Percentiles rank a stretch among this genome's conserved stretches.
These are phyloP conservation scores for Nothomitra cinnamomea DNA, from an alignment of 2,329 filamentous ascomycete species.

Conservation along the genomic window DNA sequence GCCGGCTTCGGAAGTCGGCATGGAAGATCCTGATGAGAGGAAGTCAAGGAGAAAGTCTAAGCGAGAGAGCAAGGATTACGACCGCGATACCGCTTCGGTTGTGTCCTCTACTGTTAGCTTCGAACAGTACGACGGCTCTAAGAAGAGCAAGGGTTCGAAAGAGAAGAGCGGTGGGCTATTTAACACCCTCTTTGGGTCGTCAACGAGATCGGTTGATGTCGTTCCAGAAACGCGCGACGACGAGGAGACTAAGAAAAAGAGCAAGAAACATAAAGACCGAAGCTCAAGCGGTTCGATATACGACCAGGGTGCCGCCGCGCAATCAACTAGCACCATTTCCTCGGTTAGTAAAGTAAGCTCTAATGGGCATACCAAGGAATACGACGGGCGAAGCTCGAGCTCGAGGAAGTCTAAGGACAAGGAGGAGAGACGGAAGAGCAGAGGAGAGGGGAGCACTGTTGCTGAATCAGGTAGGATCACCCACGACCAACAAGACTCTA, in stretches of 20 bases:
- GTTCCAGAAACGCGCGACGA: not conserved
- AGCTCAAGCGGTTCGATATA: not conserved
- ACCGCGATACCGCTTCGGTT: constrained; percentile 15
- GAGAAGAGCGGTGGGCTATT: no score
- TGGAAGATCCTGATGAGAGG: constrained; percentile 12
- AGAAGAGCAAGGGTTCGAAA: no score
- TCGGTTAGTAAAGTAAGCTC: not conserved
- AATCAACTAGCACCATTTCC: no score
- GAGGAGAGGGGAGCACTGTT: constrained; percentile 17
- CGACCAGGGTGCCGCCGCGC: no score
- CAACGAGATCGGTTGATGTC: not conserved
- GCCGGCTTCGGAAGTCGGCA: constrained; percentile 18
- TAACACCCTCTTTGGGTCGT: no score
- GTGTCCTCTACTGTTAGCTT: constrained; percentile 19
- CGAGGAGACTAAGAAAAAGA: not conserved
- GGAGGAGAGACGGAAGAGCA: constrained; percentile 17
- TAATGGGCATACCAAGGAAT: not conserved
- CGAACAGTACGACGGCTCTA: constrained; percentile 11
- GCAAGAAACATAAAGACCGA: constrained; percentile 1
- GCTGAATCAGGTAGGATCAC: constrained; percentile 12
- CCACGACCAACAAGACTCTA: constrained; percentile 11
- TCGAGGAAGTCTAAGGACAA: constrained; percentile 15
- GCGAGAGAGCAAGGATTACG: no score
- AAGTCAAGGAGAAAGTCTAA: not conserved
- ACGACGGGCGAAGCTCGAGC: not conserved